Conservation (phyloP, 2,329 filamentous ascomycete species). For the Venturia oleaginea region DNA sequence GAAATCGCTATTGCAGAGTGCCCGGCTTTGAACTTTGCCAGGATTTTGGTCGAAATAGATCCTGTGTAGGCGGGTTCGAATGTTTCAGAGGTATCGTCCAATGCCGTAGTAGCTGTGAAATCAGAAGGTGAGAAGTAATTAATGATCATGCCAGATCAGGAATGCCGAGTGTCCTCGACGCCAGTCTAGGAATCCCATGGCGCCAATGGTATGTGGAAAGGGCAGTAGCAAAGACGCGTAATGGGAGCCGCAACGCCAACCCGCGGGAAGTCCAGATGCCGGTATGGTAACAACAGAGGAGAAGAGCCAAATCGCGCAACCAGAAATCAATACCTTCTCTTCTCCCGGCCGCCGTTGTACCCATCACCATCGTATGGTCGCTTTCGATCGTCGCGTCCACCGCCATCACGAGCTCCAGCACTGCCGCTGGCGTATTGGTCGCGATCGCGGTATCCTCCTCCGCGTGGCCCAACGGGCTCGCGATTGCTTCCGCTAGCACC, state of each 20-base stretch:
- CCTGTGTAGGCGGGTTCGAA: no score
- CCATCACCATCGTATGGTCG: constrained; percentile 62
- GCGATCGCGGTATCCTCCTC: constrained; percentile 31
- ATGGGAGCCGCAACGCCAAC: background rate
- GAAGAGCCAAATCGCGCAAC: background rate
- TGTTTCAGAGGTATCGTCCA: background rate
- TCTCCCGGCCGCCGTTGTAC: constrained; percentile 64
- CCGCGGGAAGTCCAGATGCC: background rate
- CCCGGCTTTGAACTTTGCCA: no score
- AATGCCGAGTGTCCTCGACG: background rate
- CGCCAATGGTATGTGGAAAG: background rate
- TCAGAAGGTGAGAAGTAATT: background rate
- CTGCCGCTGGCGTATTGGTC: constrained; percentile 33
- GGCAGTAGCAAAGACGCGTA: constrained; percentile 4
- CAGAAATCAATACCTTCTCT: constrained; percentile 47
- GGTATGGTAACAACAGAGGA: background rate
- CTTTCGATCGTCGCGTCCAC: constrained; percentile 45
- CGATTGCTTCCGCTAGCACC: constrained; percentile 63
- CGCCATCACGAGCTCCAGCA: constrained; percentile 39
- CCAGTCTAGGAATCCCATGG: background rate
- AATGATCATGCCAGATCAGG: background rate
- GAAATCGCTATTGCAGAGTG: no score
- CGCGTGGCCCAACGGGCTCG: constrained; percentile 61
- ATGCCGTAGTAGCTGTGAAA: background rate
- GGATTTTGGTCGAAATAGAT: background rate